A percentile compares a stretch with the other conserved stretches of the same genome.
These are phyloP conservation scores for Ogataea trehalophila DNA, from an alignment of 805 yeast genomes.

Conservation along the genomic window DNA sequence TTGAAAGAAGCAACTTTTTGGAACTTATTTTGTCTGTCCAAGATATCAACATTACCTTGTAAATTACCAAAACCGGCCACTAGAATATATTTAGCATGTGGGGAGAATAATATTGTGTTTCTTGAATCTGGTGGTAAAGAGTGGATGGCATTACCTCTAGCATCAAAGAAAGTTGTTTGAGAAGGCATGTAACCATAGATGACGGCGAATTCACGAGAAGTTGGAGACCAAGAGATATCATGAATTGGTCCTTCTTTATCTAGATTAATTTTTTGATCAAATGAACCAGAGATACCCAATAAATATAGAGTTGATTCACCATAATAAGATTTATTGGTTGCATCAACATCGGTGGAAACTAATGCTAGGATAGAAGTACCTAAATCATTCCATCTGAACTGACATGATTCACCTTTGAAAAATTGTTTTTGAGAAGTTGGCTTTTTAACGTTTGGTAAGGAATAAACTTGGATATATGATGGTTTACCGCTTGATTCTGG, in stretches of 20 bases:
- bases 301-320: conserved; percentile 93
- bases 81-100: conserved; percentile 84
- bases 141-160: conserved; percentile 83
- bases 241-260: conserved; percentile 96
- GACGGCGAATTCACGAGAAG: conserved; percentile 94
- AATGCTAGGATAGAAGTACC: conserved; percentile 93
- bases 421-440: conserved; percentile 84
- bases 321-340: conserved; percentile 89
- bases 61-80: conserved; percentile 98
- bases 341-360: conserved; percentile 93
- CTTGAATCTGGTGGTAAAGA: conserved; percentile 82
- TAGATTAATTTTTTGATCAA: conserved; percentile 81
- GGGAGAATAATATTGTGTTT: conserved; percentile 87
- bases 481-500: conserved; percentile 89
- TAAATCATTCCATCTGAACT: conserved; percentile 85
- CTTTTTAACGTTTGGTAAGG: conserved; percentile 66
- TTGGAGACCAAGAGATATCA: conserved; percentile 96
- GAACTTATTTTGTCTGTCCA: conserved; percentile 87
- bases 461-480: conserved; percentile 79
- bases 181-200: conserved; percentile 98
- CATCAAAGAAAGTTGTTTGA: conserved; percentile 87
- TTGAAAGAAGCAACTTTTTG: conserved; percentile 73
- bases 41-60: conserved; percentile 93
- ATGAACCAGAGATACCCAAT: conserved; percentile 87
- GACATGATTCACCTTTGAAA: conserved; percentile 93